A percentile compares a stretch with the other conserved stretches of the same genome.
Conservation (phyloP, 129 eudicot species). For the Centaurea solstitialis region DNA sequence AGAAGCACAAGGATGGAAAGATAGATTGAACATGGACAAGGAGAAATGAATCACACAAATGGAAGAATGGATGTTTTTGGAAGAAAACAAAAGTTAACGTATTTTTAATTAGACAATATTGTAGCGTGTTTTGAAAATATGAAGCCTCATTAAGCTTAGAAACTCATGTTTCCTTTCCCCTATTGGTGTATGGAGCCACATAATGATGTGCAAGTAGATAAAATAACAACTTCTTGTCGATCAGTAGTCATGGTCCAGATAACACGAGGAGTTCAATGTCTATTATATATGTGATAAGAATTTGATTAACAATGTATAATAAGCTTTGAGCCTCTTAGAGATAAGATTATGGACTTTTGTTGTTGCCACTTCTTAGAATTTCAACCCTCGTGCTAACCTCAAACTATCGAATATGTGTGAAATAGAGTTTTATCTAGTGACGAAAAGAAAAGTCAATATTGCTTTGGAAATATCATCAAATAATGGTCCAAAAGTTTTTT, state of each 20-base stretch:
- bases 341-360: background rate
- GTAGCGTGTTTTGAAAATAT: too few relatives aligned
- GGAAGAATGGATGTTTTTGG: background rate
- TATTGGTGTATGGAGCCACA: background rate
- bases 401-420: background rate
- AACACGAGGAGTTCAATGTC: background rate
- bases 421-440: background rate
- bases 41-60: too few relatives aligned
- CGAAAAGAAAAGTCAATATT: background rate
- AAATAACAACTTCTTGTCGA: background rate
- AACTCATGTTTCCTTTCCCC: background rate
- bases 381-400: background rate
- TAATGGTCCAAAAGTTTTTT: background rate
- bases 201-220: background rate
- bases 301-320: background rate
- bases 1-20: too few relatives aligned
- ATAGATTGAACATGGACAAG: too few relatives aligned
- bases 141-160: background rate
- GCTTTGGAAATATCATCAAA: background rate
- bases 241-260: background rate
- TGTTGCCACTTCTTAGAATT: background rate
- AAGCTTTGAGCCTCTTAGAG: background rate
- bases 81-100: background rate
- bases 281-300: background rate
- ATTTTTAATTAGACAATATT: background rate